These are phyloP conservation scores for Trichoderma sp. DNA, from an alignment of 2,329 filamentous ascomycete species.

Conservation along the genomic window DNA sequence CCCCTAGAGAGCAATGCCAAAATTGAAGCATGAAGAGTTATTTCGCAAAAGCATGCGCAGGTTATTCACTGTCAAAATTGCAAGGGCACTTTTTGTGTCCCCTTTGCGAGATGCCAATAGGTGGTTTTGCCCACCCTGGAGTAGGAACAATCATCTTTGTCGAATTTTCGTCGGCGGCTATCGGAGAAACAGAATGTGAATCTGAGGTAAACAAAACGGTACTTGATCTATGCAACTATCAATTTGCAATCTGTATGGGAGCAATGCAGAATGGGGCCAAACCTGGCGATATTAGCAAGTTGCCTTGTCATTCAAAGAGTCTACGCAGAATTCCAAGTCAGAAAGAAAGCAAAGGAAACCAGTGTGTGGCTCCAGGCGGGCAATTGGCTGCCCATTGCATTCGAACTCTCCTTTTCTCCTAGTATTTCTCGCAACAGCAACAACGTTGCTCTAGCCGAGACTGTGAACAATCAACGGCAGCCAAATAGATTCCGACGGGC, in stretches of 20 bases:
- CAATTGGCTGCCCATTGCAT: no score
- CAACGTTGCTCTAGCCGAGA: no score
- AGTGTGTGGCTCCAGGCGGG: no score
- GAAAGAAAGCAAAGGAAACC: no score
- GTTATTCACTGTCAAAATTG: background rate
- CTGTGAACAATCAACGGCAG: background rate
- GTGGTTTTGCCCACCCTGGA: background rate
- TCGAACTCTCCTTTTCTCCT: no score
- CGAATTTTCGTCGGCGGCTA: background rate
- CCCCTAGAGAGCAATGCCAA: background rate
- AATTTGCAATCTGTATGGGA: no score
- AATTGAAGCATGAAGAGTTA: background rate
- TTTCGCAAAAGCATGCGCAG: background rate
- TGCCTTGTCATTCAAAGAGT: no score
- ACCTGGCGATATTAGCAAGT: no score
- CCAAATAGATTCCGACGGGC: background rate
- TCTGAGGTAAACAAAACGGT: background rate
- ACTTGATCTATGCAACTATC: no score
- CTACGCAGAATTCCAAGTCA: no score
- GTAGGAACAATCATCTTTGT: background rate
- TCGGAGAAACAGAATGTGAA: background rate
- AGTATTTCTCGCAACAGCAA: no score
- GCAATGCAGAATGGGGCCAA: no score
- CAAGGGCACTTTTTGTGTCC: background rate
- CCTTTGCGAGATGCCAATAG: background rate